phyloP scores from a whole-genome alignment of 208 protist species.

The Leishmania tarentolae region DNA sequence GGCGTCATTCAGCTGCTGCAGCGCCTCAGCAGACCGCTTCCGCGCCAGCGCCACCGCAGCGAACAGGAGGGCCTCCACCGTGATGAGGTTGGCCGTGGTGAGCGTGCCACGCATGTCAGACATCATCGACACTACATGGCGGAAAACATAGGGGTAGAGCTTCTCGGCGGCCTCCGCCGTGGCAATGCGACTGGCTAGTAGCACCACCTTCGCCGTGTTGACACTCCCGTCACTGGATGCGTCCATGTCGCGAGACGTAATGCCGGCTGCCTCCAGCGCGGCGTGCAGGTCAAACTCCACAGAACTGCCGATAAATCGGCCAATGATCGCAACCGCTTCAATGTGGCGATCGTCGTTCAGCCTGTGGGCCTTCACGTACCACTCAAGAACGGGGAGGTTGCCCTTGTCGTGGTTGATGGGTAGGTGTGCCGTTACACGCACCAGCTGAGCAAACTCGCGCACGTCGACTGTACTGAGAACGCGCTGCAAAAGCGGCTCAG shows the following conservation, averaged over 20 bases:
- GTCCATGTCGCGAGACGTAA: slow-evolving; percentile 32
- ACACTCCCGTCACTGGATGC: slow-evolving; percentile 37
- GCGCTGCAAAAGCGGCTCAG: slow-evolving; percentile 61
- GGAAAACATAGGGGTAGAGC: slow-evolving; percentile 50
- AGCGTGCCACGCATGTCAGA: slow-evolving; percentile 26
- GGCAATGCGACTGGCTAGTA: slow-evolving; percentile 57
- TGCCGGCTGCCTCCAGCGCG: slow-evolving; percentile 46
- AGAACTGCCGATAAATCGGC: slow-evolving; percentile 35
- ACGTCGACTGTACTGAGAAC: slow-evolving; percentile 72
- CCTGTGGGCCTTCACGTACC: slow-evolving; percentile 44
- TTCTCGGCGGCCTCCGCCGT: slow-evolving; percentile 53
- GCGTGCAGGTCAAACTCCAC: slow-evolving; percentile 54
- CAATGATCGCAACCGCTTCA: slow-evolving; percentile 67
- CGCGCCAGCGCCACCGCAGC: slow-evolving; percentile 52
- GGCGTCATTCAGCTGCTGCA: slow-evolving; percentile 72
- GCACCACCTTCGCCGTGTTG: slow-evolving; percentile 50
- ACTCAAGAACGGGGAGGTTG: slow-evolving; percentile 64
- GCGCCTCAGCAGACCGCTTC: slow-evolving; percentile 56
- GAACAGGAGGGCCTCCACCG: slow-evolving; percentile 76
- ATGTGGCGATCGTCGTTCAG: slow-evolving; percentile 50
- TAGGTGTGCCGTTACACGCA: slow-evolving; percentile 54
- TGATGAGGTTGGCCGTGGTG: slow-evolving; percentile 60
- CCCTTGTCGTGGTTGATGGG: slow-evolving; percentile 60
- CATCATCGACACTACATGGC: slow-evolving; percentile 23
- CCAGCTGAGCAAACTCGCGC: slow-evolving; percentile 77